phyloP scores from a whole-genome alignment of 352 stramenopile genomes.

The Lagenidium sp. region DNA sequence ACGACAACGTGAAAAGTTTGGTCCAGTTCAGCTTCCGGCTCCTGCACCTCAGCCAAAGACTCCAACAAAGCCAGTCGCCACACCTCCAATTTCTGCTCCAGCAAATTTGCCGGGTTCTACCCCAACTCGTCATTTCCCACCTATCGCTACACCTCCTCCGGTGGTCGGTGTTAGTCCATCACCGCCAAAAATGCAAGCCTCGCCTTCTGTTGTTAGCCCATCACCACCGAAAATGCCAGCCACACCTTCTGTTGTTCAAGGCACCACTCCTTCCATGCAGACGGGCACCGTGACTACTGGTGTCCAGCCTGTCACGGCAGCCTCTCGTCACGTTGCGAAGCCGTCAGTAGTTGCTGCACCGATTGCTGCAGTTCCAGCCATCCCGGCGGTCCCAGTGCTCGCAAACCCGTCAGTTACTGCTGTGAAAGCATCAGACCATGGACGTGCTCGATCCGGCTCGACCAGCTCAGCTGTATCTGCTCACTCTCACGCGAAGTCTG shows the following conservation, averaged over 20 bases:
- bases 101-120: slow-evolving; percentile 33
- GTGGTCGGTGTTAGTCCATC: slow-evolving; percentile 2
- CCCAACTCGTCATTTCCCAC: slow-evolving; percentile 1
- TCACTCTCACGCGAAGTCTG: slow-evolving; percentile 72
- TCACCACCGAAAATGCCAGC: neutral
- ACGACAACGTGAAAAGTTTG: slow-evolving; percentile 53
- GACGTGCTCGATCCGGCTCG: slow-evolving; percentile 51
- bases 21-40: too few relatives aligned
- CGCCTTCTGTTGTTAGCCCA: neutral
- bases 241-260: neutral
- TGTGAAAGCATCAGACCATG: slow-evolving; percentile 11
- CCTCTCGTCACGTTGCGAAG: neutral
- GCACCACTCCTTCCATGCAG: neutral
- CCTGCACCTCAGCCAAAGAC: slow-evolving; percentile 15
- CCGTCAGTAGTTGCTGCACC: neutral
- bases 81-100: slow-evolving; percentile 35
- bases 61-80: slow-evolving; percentile 7
- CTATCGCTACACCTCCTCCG: neutral
- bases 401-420: slow-evolving; percentile 5
- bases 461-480: slow-evolving; percentile 68
- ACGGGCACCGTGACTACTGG: too few relatives aligned
- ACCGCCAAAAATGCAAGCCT: neutral
- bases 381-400: too few relatives aligned
- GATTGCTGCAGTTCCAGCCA: neutral
- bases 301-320: slow-evolving; percentile 2